phyloP scores from a whole-genome alignment of 768 basidiomycete genomes.

The Candolleomyces eurysporus region DNA sequence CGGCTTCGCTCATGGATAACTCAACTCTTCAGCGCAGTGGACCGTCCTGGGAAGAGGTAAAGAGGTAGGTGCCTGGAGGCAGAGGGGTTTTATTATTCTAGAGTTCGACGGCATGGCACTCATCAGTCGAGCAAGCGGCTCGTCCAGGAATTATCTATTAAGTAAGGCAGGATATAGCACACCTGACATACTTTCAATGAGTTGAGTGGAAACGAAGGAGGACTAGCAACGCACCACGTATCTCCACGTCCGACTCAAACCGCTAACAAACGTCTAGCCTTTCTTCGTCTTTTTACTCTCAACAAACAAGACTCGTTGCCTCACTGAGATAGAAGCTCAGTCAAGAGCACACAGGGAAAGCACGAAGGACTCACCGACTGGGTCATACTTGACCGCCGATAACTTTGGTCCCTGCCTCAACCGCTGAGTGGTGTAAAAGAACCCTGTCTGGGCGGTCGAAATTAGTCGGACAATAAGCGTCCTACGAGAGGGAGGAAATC shows the following conservation, averaged over 20 bases:
- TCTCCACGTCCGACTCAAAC: neutral
- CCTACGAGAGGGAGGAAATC: slow-evolving; percentile 33
- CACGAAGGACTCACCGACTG: slow-evolving; percentile 56
- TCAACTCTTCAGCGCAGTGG: too few relatives aligned
- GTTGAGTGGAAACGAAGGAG: neutral
- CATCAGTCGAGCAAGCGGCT: too few relatives aligned
- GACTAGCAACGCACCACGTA: neutral
- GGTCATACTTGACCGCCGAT: slow-evolving; percentile 91
- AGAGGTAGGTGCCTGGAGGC: too few relatives aligned
- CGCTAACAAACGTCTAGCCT: slow-evolving; percentile 12
- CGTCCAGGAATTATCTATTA: neutral
- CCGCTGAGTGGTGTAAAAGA: slow-evolving; percentile 84
- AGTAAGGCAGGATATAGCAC: neutral
- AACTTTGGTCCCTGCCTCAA: slow-evolving; percentile 73
- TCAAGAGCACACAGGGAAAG: neutral
- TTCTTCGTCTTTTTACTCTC: slow-evolving; percentile 78
- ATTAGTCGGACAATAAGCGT: slow-evolving; percentile 85
- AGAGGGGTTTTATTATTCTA: too few relatives aligned
- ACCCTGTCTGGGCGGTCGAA: slow-evolving; percentile 90
- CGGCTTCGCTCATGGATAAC: too few relatives aligned
- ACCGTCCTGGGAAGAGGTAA: too few relatives aligned
- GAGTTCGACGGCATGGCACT: too few relatives aligned
- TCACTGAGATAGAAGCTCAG: slow-evolving; percentile 40
- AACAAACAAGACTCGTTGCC: slow-evolving; percentile 71
- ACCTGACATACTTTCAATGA: neutral